Evolutionary conservation across 805 yeast species (phyloP).

Genomic region (Torulaspora delbrueckii): DNA sequence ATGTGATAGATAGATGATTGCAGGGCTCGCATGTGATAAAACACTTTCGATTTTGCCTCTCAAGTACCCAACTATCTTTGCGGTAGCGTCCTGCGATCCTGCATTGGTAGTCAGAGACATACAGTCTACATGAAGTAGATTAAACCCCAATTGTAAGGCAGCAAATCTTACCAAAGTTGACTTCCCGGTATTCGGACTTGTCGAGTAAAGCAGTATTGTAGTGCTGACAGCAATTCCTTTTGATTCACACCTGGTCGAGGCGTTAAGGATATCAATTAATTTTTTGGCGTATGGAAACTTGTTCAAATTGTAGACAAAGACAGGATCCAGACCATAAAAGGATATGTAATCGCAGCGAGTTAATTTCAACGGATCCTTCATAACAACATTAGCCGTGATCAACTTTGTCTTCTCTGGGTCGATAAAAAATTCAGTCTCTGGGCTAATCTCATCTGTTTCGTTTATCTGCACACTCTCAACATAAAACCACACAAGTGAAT

Average conservation of each 20-base stretch:
- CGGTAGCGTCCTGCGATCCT: constrained; percentile 63
- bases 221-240: constrained; percentile 46
- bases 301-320: constrained; percentile 35
- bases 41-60: constrained; percentile 70
- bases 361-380: constrained; percentile 36
- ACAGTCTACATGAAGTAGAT: constrained; percentile 65
- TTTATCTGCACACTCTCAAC: constrained; percentile 45
- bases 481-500: constrained; percentile 81
- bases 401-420: constrained; percentile 67
- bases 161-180: constrained; percentile 53
- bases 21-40: constrained; percentile 40
- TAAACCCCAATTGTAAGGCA: constrained; percentile 57
- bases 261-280: constrained; percentile 49
- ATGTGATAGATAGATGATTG: constrained; percentile 62
- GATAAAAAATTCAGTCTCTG: constrained; percentile 46
- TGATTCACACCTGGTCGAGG: constrained; percentile 39
- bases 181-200: constrained; percentile 77
- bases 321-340: constrained; percentile 43
- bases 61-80: constrained; percentile 72
- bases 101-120: constrained; percentile 42
- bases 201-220: constrained; percentile 60
- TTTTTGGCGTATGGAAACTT: constrained; percentile 47
- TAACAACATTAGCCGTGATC: constrained; percentile 58
- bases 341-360: constrained; percentile 39
- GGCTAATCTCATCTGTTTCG: constrained; percentile 9